Conservation (phyloP, 2,329 filamentous ascomycete species). For the Raffaelea albimanens region DNA sequence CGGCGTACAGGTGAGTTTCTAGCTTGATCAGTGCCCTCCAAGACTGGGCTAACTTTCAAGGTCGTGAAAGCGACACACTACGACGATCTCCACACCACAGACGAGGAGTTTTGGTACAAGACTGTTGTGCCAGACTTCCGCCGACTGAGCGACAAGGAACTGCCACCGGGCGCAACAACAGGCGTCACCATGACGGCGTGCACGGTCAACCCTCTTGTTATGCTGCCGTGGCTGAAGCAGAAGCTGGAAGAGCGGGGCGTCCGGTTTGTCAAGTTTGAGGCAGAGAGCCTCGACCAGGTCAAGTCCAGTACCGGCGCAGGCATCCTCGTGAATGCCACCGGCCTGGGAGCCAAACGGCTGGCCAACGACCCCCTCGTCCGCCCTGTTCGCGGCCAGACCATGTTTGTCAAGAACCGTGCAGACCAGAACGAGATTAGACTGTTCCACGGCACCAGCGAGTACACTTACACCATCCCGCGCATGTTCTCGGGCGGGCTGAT, state of each 20-base stretch:
- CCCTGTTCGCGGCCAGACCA: constrained; percentile 1
- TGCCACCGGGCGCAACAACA: constrained; percentile 2
- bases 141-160: neutral
- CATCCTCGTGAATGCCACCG: constrained; percentile 5
- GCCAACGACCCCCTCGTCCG: neutral
- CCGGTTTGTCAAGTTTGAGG: neutral
- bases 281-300: neutral
- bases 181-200: constrained; percentile 2
- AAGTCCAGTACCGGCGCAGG: neutral
- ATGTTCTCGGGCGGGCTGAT: constrained; percentile 1
- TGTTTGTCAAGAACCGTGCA: constrained; percentile 1
- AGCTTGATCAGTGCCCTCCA: neutral
- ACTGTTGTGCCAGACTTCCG: constrained; percentile 1
- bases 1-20: neutral
- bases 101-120: neutral
- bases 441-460: constrained; percentile 4
- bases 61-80: neutral
- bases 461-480: constrained; percentile 4
- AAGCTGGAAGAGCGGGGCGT: constrained; percentile 1
- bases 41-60: too few species aligned
- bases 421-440: constrained; percentile 3
- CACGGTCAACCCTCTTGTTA: neutral
- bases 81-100: constrained; percentile 1
- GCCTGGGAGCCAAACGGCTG: constrained; percentile 2
- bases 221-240: constrained; percentile 2